A percentile compares a stretch with the other conserved stretches of the same genome.
Evolutionary conservation across 2,329 filamentous ascomycete species (phyloP).

Genomic region (Blumeria graminis): DNA sequence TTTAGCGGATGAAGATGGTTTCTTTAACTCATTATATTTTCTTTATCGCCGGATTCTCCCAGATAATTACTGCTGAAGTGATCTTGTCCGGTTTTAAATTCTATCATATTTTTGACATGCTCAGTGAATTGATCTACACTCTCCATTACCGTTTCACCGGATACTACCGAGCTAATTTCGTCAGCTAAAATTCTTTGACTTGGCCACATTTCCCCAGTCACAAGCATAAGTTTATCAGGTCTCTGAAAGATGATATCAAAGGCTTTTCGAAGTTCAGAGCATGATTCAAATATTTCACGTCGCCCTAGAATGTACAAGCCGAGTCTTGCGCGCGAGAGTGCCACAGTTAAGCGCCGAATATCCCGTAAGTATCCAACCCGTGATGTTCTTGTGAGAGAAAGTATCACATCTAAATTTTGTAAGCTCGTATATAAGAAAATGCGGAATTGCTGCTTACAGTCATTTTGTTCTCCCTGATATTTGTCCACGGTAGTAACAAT

Average conservation of each 20-base stretch:
- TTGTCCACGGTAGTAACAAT: constrained; percentile 91
- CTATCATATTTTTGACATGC: constrained; percentile 93
- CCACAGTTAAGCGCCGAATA: constrained; percentile 79
- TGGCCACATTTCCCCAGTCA: constrained; percentile 71
- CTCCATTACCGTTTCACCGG: constrained; percentile 51
- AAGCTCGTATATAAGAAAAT: constrained; percentile 2
- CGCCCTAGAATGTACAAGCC: constrained; percentile 84
- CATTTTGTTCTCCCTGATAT: constrained; percentile 97
- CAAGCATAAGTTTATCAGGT: constrained; percentile 59
- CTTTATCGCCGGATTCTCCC: too few relatives aligned
- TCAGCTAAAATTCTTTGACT: constrained; percentile 27
- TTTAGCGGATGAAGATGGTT: too few relatives aligned
- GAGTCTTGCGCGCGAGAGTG: constrained; percentile 72
- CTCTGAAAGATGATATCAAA: constrained; percentile 56
- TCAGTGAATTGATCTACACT: constrained; percentile 83
- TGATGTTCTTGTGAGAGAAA: constrained; percentile 75
- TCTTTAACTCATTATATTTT: too few relatives aligned
- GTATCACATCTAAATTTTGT: constrained; percentile 47
- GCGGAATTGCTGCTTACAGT: constrained; percentile 39
- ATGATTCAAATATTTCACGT: constrained; percentile 66
- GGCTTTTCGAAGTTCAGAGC: constrained; percentile 66
- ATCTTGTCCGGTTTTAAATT: constrained; percentile 17
- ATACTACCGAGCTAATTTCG: constrained; percentile 22
- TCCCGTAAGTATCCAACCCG: constrained; percentile 83
- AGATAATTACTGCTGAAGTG: too few relatives aligned